phyloP scores from a whole-genome alignment of 148 eudicot species.

The Arctostaphylos glauca region DNA sequence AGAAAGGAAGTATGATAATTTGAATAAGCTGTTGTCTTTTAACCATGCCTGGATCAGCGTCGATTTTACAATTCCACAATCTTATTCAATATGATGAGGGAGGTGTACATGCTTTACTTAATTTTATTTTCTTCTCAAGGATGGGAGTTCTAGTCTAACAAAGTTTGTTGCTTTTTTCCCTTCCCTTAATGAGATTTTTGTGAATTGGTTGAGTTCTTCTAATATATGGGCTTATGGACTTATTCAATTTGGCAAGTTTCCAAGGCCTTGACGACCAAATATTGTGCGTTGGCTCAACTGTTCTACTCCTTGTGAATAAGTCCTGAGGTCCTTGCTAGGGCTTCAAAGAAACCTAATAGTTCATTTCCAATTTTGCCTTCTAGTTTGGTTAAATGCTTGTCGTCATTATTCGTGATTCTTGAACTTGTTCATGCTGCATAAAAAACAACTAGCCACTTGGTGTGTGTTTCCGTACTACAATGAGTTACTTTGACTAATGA shows the following conservation, averaged over 20 bases:
- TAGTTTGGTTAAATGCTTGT: neutral
- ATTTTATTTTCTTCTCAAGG: neutral
- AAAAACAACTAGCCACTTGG: neutral
- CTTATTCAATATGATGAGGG: neutral
- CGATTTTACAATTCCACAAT: no score
- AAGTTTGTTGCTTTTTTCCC: neutral
- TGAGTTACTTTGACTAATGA: neutral
- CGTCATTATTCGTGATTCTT: neutral
- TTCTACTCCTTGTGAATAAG: neutral
- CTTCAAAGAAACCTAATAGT: neutral
- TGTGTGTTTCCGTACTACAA: neutral
- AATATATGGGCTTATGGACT: neutral
- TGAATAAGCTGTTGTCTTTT: no score
- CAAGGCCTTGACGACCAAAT: neutral
- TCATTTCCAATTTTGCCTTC: neutral
- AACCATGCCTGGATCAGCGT: no score
- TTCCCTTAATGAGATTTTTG: neutral
- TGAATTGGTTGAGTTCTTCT: neutral
- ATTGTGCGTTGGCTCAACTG: neutral
- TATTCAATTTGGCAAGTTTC: neutral
- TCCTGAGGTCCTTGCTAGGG: neutral
- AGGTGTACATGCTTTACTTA: neutral
- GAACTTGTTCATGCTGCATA: constrained; percentile 1
- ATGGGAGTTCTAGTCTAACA: neutral
- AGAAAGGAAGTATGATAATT: no score